Base-by-base conservation (phyloP, 768 basidiomycete genomes). In the Tulasnella sp. region DNA sequence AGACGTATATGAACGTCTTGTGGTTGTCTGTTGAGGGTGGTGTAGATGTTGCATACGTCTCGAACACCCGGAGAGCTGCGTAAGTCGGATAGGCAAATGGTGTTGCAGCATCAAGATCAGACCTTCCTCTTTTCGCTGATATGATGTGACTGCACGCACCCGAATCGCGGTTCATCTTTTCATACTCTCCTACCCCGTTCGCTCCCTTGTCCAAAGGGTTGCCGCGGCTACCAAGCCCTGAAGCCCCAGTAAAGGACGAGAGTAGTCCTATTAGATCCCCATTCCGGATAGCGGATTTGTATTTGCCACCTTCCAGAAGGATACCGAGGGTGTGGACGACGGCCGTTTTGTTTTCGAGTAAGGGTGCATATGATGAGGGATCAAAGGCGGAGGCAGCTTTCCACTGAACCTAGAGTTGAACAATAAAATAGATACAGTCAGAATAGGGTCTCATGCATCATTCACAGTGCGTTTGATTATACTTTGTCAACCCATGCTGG, bases 271-370 rank as follows among this genome's bases (percentile, higher is more conserved):
- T 64, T 24, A 84, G 49, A 66, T 86, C 74, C 11, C 82, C 82
- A 53, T 76, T 74, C 61, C 75, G 75, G 45, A 97, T 64, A 38
- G 82, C 79, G 38, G 74, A 69, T 71, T 99, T 99, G 76, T 99
- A 99, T 45, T 72, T 74, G 19, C 76, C 74, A 65, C 83, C 81
- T 68, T 93, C 90, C 30, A 98, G 74, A 50, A 99, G 80, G 9
- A 85, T 89, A 46, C 96, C 96, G 19, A 98, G 76, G 1, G 96
- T 94, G 69, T 97, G 92, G 38, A 99, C 91, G 27, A 98, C 85
- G 0, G 85, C 90, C 22, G 79, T 79, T 24, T 78, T 80, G 22
- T 75, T 71, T 0, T 81, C 75, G 49, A 97, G 76, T 21, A 92
- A 72, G 56, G 81, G 73, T 8, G 76, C 74, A 71, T 92, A 93